Evolutionary conservation across 345 rosid genomes (phyloP).

Genomic region (Cardamine chenopodiifolia): DNA sequence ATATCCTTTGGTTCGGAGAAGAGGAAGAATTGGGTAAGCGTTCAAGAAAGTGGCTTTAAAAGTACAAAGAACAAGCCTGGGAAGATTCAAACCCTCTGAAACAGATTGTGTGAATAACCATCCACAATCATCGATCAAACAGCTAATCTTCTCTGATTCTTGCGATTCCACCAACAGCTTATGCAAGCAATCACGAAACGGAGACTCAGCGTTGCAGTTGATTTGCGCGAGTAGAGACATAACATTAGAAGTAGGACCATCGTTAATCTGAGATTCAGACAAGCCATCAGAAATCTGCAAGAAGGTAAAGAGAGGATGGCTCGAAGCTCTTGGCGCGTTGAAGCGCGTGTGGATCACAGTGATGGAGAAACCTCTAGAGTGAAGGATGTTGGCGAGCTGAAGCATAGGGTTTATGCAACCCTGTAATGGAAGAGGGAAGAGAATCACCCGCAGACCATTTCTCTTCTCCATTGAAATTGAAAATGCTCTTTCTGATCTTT

Average conservation of each 20-base stretch:
- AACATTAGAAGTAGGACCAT: conserved; percentile 20
- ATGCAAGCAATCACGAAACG: conserved; percentile 34
- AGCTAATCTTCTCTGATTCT: conserved; percentile 29
- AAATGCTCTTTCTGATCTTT: neutral
- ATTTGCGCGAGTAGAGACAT: conserved; percentile 36
- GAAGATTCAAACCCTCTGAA: conserved; percentile 32
- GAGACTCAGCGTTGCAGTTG: conserved; percentile 28
- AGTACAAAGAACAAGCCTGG: conserved; percentile 37
- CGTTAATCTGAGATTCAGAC: conserved; percentile 34
- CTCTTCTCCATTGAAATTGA: conserved; percentile 36
- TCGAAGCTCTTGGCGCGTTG: conserved; percentile 37
- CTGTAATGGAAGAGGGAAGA: conserved; percentile 62
- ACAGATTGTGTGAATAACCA: conserved; percentile 42
- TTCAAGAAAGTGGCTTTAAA: conserved; percentile 39
- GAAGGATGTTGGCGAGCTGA: conserved; percentile 63
- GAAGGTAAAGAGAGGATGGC: conserved; percentile 43
- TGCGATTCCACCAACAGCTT: conserved; percentile 13
- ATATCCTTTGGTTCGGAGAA: conserved; percentile 29
- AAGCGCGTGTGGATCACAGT: conserved; percentile 58
- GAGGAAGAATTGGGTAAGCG: conserved; percentile 33
- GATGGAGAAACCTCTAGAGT: conserved; percentile 50
- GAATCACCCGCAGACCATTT: conserved; percentile 40
- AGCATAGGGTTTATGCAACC: conserved; percentile 70
- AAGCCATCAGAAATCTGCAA: conserved; percentile 28
- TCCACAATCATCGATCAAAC: conserved; percentile 43